Evolutionary conservation across 2,329 filamentous ascomycete species (phyloP).

Genomic region (Sporothrix globosa): DNA sequence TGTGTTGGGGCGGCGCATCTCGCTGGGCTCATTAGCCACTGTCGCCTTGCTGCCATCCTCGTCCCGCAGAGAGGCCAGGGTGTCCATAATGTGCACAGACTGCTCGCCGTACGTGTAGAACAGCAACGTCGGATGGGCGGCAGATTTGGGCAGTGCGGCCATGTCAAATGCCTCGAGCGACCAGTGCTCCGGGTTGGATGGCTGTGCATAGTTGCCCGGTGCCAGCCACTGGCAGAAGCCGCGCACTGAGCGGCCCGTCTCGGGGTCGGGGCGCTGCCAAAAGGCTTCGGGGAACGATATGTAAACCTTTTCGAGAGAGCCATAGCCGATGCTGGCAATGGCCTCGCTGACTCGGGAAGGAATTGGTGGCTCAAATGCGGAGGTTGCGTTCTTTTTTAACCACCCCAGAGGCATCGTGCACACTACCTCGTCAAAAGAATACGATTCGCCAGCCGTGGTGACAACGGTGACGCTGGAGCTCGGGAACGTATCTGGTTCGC

Average conservation of each 20-base stretch:
- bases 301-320: constrained; percentile 66
- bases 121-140: constrained; percentile 76
- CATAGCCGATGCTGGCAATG: constrained; percentile 68
- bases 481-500: constrained; percentile 23
- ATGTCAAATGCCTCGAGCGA: constrained; percentile 78
- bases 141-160: constrained; percentile 61
- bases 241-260: constrained; percentile 51
- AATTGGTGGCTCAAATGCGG: constrained; percentile 63
- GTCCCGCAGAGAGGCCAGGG: constrained; percentile 46
- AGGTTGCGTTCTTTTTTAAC: constrained; percentile 61
- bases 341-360: constrained; percentile 61
- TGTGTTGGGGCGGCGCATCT: constrained; percentile 43
- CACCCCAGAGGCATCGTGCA: constrained; percentile 70
- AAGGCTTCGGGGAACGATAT: constrained; percentile 75
- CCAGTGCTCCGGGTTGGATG: constrained; percentile 67
- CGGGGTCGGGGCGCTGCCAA: constrained; percentile 59
- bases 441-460: constrained; percentile 49
- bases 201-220: constrained; percentile 63
- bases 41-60: not conserved
- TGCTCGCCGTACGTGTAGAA: constrained; percentile 77
- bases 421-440: constrained; percentile 69
- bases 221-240: constrained; percentile 77
- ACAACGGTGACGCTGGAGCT: constrained; percentile 49
- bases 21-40: constrained; percentile 26
- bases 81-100: constrained; percentile 57